Conservation (phyloP, 495 filamentous ascomycete species). For the Cladorrhinum samala region DNA sequence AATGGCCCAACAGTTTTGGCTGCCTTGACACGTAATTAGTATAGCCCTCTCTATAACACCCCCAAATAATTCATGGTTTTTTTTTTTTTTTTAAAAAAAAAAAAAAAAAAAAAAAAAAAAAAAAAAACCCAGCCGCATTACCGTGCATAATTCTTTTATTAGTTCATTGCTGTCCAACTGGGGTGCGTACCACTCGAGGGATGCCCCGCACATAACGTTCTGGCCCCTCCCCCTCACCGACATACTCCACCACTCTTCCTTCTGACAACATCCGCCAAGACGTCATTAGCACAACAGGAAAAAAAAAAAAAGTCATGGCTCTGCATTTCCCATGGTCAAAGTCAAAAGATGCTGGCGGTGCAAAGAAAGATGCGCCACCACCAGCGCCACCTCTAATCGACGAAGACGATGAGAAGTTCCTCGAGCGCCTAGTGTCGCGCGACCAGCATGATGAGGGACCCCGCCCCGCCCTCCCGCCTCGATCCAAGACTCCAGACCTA, state of each 20-base stretch:
- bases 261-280: constrained; percentile 19
- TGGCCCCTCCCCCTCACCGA: too few relatives aligned
- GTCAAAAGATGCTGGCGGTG: constrained; percentile 26
- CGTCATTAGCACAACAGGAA: background rate
- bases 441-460: constrained; percentile 26
- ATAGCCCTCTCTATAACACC: too few relatives aligned
- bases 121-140: too few relatives aligned
- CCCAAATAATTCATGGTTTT: too few relatives aligned
- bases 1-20: too few relatives aligned
- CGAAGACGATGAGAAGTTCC: constrained; percentile 38
- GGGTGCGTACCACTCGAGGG: too few relatives aligned
- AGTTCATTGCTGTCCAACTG: too few relatives aligned
- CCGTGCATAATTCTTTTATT: too few relatives aligned
- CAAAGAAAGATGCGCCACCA: constrained; percentile 10
- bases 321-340: constrained; percentile 12
- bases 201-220: too few relatives aligned
- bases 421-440: constrained; percentile 35
- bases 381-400: constrained; percentile 29
- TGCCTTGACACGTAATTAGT: too few relatives aligned
- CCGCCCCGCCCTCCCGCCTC: constrained; percentile 36
- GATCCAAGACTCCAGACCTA: constrained; percentile 39
- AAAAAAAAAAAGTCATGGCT: constrained; percentile 8
- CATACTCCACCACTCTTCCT: background rate
- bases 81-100: too few relatives aligned
- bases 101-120: too few relatives aligned